Evolutionary conservation across 495 filamentous ascomycete genomes (phyloP).

Genomic region (Polyplosphaeria fusca): DNA sequence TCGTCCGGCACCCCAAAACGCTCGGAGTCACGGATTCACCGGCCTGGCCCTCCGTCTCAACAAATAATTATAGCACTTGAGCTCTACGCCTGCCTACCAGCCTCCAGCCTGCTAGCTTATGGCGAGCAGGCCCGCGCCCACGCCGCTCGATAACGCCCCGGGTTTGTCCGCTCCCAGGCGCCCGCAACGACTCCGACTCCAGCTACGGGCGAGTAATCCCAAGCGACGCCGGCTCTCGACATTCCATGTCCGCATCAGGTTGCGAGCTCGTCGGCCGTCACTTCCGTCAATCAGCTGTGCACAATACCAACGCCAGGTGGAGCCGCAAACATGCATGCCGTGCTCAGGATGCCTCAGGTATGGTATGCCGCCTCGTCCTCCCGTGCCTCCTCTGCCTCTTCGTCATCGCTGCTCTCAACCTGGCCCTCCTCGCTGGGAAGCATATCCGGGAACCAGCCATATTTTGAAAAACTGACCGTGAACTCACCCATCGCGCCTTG

Average conservation of each 20-base stretch:
- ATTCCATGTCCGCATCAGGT: not conserved
- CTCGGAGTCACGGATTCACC: constrained; percentile 12
- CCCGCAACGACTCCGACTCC: not conserved
- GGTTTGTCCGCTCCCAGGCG: constrained; percentile 13
- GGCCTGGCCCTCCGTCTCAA: constrained; percentile 9
- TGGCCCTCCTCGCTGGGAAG: constrained; percentile 37
- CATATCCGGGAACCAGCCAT: constrained; percentile 43
- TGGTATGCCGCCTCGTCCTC: constrained; percentile 31
- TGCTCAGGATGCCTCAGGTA: constrained; percentile 24
- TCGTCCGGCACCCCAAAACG: not conserved
- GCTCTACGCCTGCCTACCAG: too few relatives aligned
- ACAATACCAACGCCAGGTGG: constrained; percentile 13
- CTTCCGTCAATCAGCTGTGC: constrained; percentile 5
- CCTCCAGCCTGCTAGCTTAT: constrained; percentile 15
- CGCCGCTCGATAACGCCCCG: constrained; percentile 26
- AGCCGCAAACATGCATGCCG: constrained; percentile 4
- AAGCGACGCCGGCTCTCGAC: not conserved
- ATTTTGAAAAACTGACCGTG: constrained; percentile 34
- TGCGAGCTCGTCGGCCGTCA: not conserved
- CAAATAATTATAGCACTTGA: constrained; percentile 4
- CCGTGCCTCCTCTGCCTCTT: constrained; percentile 27
- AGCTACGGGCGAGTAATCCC: not conserved
- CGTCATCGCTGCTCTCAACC: constrained; percentile 25
- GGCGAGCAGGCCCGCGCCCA: not conserved
- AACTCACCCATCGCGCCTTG: constrained; percentile 40